Percentiles rank a stretch among this genome's conserved stretches.
phyloP scores from a whole-genome alignment of 768 basidiomycete species.

The Termitomyces sp. region DNA sequence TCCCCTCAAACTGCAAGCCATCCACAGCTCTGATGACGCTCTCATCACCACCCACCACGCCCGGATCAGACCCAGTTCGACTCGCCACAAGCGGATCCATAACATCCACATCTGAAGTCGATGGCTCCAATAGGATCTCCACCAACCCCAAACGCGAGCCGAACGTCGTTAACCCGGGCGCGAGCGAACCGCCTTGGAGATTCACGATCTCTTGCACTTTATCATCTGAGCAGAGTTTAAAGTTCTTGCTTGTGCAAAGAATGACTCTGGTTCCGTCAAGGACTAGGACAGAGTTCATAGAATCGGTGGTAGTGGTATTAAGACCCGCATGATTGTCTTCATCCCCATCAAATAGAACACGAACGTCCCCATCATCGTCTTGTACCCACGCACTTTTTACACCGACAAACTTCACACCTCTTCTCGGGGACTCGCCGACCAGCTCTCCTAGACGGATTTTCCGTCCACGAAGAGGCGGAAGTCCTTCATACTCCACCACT shows the following conservation, averaged over 20 bases:
- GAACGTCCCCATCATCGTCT: constrained; percentile 13
- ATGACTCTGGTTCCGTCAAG: constrained; percentile 43
- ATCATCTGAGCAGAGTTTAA: constrained; percentile 2
- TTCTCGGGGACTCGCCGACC: constrained; percentile 4
- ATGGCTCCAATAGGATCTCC: constrained; percentile 60
- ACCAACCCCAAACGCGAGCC: constrained; percentile 61
- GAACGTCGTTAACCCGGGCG: constrained; percentile 58
- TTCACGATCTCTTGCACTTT: constrained; percentile 31
- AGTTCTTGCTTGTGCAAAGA: constrained; percentile 28
- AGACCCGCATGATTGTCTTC: constrained; percentile 12
- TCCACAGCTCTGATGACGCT: constrained; percentile 57
- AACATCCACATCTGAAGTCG: constrained; percentile 61
- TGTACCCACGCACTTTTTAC: constrained; percentile 35
- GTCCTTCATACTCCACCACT: constrained; percentile 55
- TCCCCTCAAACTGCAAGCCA: constrained; percentile 48
- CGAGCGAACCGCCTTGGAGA: constrained; percentile 57
- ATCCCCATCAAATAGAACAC: constrained; percentile 17
- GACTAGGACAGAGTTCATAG: constrained; percentile 34
- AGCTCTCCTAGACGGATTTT: constrained; percentile 13
- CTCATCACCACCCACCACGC: constrained; percentile 34
- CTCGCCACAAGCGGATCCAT: constrained; percentile 40
- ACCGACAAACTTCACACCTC: constrained; percentile 47
- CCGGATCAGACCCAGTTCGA: constrained; percentile 19
- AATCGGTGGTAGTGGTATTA: not conserved
- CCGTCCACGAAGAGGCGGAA: constrained; percentile 55